Evolutionary conservation across 371 early-diverging fungal genomes (phyloP).

Genomic region (Paraphysoderma sedebokerense): DNA sequence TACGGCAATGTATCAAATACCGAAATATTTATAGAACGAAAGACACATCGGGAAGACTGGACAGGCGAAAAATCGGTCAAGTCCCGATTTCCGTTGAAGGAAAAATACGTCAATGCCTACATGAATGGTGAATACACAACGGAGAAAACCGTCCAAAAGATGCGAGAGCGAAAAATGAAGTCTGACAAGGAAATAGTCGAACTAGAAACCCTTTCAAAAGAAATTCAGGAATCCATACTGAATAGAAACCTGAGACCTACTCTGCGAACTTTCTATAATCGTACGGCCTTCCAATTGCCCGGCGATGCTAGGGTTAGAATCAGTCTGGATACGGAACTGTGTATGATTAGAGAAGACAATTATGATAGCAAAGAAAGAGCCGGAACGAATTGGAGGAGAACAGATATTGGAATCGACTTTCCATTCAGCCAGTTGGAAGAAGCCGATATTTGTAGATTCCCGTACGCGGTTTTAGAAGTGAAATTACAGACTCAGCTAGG

Average conservation of each 20-base stretch:
- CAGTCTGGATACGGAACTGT: constrained; percentile 93
- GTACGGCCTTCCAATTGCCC: constrained; percentile 98
- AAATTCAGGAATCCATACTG: constrained; percentile 65
- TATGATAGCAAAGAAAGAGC: constrained; percentile 45
- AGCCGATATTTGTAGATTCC: constrained; percentile 77
- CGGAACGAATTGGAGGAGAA: constrained; percentile 87
- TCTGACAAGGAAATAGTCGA: constrained; percentile 61
- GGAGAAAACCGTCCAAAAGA: constrained; percentile 53
- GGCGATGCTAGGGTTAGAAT: constrained; percentile 97
- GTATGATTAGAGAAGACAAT: constrained; percentile 95
- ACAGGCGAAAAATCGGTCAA: constrained; percentile 86
- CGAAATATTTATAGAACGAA: constrained; percentile 92
- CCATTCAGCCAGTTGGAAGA: constrained; percentile 80
- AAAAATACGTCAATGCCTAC: constrained; percentile 78
- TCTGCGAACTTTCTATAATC: constrained; percentile 47
- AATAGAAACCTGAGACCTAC: constrained; percentile 66
- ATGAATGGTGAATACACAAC: constrained; percentile 61
- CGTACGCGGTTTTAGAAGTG: constrained; percentile 96
- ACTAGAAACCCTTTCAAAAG: constrained; percentile 48
- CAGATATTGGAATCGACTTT: constrained; percentile 78
- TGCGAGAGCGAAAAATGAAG: constrained; percentile 51
- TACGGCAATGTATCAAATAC: constrained; percentile 78
- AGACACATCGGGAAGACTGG: constrained; percentile 94
- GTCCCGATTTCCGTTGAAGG: constrained; percentile 87
- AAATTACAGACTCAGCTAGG: constrained; percentile 87